Evolutionary conservation across 164 flowering plant genomes (phyloP).

Genomic region (Euptelea pleiosperma): DNA sequence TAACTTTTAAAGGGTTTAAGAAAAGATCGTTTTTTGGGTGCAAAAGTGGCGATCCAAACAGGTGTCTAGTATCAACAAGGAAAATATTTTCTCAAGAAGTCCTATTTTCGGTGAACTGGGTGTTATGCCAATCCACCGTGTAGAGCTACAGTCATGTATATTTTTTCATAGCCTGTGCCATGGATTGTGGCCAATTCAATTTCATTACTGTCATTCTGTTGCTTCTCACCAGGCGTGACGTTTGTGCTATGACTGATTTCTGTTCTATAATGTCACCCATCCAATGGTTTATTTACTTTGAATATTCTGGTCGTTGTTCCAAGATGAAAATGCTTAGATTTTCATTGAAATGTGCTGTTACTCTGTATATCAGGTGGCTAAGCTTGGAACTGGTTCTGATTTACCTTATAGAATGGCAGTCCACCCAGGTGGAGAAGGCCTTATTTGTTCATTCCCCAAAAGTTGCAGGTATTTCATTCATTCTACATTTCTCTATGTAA

Average conservation of each 20-base stretch:
- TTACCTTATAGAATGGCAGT: slow-evolving; percentile 90
- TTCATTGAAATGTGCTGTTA: not conserved
- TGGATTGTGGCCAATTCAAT: not conserved
- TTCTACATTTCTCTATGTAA: not conserved
- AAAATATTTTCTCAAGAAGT: not conserved
- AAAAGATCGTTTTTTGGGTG: no score
- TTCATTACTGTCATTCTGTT: not conserved
- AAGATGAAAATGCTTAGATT: not conserved
- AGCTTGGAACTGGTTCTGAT: slow-evolving; percentile 50
- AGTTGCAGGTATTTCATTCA: slow-evolving; percentile 56
- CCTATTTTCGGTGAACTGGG: not conserved
- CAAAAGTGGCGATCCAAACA: no score
- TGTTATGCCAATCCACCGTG: not conserved
- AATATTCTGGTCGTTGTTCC: not conserved
- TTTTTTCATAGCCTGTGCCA: not conserved
- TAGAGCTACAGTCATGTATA: no score
- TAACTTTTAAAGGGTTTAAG: no score
- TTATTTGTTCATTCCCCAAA: slow-evolving; percentile 68
- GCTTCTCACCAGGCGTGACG: no score
- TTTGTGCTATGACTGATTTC: no score
- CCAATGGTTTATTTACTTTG: slow-evolving; percentile 1
- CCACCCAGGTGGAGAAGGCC: slow-evolving; percentile 82
- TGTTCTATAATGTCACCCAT: not conserved
- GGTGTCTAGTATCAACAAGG: not conserved
- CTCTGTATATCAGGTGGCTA: slow-evolving; percentile 45